Base-by-base conservation (phyloP, 2,329 filamentous ascomycete genomes). In the Cercospora beticola region DNA sequence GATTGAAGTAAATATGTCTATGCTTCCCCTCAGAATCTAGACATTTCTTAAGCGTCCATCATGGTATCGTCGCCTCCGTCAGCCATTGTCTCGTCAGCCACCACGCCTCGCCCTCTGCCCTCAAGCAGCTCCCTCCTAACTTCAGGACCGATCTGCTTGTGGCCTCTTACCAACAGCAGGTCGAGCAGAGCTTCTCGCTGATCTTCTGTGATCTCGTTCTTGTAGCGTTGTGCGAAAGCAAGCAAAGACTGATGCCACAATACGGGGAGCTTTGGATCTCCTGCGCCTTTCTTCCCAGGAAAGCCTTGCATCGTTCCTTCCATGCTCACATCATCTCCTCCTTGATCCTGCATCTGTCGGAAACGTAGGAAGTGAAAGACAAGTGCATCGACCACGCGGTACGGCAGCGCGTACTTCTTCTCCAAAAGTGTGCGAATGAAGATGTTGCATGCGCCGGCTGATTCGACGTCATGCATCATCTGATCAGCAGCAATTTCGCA, bases 321-420 rank as follows among this genome's bases (percentile, higher is more conserved):
- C 83, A 89, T 88, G 30, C 82, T 82, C 65, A 90, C 89, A 33
- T 86, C 83, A 4, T 79, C 81, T 33, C 83, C 83, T 62, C 83
- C 83, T 18, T 86, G 84, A 2, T 88, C 86, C 70, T 92, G 89
- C 28, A 88, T 86, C 64, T 87, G 91, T 36, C 92, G 87, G 83
- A 97, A 97, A 16, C 95, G 90, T 70, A 98, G 81, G 81, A 99
- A 99, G 81, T 99, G 94, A 83, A 98, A 98, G 9, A 99, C 95
- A 1, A 98, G 84, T 1, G 93, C 90, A 75, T 99, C 95, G 61
- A 99, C 89, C 64, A 97, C 94, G 81, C 97, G 94, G 83, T 92
- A 97, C 0, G 94, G 95, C 10, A 99, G 84, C 0, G 95, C 95
- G 75, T 99, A 98, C 78, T 96, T 96, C 86, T 99, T 99, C 81